phyloP scores from a whole-genome alignment of 805 yeast species.

The Kuraishia ogatae region DNA sequence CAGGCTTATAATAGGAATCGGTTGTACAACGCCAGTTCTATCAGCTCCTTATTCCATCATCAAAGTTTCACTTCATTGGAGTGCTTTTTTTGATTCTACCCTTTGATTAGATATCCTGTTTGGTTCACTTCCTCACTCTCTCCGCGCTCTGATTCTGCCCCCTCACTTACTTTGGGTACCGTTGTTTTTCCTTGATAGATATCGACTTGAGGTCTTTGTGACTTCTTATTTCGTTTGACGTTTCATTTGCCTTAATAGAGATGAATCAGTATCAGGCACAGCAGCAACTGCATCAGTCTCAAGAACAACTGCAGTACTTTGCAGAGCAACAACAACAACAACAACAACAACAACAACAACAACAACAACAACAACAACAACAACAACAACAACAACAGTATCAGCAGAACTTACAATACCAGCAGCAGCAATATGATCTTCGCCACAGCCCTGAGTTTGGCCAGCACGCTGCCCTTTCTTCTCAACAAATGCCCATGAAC shows the following conservation, averaged over 20 bases:
- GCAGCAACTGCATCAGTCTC: conserved; percentile 9
- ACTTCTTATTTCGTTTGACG: not conserved
- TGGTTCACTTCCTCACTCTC: not conserved
- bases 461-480: conserved; percentile 13
- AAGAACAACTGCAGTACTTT: conserved; percentile 21
- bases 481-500: conserved; percentile 1
- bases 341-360: conserved; percentile 21
- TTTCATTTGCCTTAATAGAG: not conserved
- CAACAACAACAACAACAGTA: conserved; percentile 22
- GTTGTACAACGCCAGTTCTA: not conserved
- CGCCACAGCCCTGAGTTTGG: conserved; percentile 13
- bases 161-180: not conserved
- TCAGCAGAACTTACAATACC: conserved; percentile 18
- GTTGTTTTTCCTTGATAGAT: not conserved
- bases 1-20: not conserved
- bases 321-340: conserved; percentile 24
- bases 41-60: not conserved
- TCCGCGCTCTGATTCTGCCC: not conserved
- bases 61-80: not conserved
- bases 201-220: not conserved
- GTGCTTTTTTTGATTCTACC: not conserved
- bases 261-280: conserved; percentile 6
- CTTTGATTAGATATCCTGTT: not conserved
- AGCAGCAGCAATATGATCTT: conserved; percentile 10
- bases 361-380: conserved; percentile 22